phyloP scores from a whole-genome alignment of 345 rosid genomes.

The Heritiera littoralis region DNA sequence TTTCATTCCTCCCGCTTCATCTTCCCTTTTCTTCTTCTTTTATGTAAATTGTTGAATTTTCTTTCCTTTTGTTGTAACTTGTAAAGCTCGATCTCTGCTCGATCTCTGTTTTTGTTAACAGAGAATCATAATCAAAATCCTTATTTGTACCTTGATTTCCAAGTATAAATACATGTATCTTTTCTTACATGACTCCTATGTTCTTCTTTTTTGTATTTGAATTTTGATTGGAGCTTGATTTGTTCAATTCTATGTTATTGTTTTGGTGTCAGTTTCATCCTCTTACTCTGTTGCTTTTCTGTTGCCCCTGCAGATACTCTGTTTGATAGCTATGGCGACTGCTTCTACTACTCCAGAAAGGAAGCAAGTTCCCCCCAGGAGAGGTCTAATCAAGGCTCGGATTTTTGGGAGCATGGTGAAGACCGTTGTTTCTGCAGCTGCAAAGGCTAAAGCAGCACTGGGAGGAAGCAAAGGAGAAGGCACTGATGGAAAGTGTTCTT shows the following conservation, averaged over 20 bases:
- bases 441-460: neutral
- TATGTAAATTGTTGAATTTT: too few species aligned
- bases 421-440: constrained; percentile 14
- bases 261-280: neutral
- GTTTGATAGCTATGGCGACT: neutral
- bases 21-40: neutral
- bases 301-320: constrained; percentile 1
- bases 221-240: neutral
- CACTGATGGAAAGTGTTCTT: constrained; percentile 3
- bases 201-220: neutral
- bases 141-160: neutral
- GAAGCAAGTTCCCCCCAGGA: constrained; percentile 18
- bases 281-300: constrained; percentile 12
- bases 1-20: neutral
- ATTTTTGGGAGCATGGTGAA: constrained; percentile 25
- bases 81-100: neutral
- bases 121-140: neutral
- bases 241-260: neutral
- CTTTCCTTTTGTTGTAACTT: neutral
- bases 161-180: neutral
- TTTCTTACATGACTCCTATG: neutral
- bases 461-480: too few species aligned
- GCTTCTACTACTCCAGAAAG: neutral
- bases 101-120: neutral
- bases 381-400: constrained; percentile 29